A percentile compares a stretch with the other conserved stretches of the same genome.
These are phyloP conservation scores for Dactylonectria estremocensis DNA, from an alignment of 2,329 filamentous ascomycete species.

Conservation along the genomic window DNA sequence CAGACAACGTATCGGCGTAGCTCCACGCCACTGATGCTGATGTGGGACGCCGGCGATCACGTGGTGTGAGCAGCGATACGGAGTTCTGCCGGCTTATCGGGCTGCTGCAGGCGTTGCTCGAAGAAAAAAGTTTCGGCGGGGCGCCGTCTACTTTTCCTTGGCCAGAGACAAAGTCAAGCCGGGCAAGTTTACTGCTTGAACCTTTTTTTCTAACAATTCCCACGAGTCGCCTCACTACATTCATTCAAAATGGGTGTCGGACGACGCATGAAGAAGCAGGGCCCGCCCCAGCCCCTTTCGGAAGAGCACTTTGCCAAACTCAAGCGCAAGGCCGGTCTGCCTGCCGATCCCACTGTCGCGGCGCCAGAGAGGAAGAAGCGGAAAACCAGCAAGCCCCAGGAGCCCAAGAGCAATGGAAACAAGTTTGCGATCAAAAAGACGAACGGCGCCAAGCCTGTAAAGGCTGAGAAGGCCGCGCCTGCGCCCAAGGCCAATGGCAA, in stretches of 20 bases:
- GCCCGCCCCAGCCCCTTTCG: slow-evolving; percentile 85
- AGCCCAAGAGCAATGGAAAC: slow-evolving; percentile 50
- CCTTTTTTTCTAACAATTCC: slow-evolving; percentile 28
- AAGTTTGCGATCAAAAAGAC: slow-evolving; percentile 50
- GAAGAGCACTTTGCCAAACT: slow-evolving; percentile 83
- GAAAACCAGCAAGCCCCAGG: slow-evolving; percentile 53
- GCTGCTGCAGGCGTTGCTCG: slow-evolving; percentile 44
- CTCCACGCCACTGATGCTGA: slow-evolving; percentile 29
- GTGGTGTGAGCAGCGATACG: slow-evolving; percentile 48
- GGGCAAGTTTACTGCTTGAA: slow-evolving; percentile 36
- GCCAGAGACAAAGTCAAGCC: slow-evolving; percentile 39
- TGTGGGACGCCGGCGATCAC: slow-evolving; percentile 38
- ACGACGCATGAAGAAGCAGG: slow-evolving; percentile 97
- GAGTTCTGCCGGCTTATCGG: slow-evolving; percentile 54
- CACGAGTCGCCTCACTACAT: slow-evolving; percentile 32
- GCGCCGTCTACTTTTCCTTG: slow-evolving; percentile 46
- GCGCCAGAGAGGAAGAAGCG: slow-evolving; percentile 75
- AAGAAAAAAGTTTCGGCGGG: slow-evolving; percentile 59
- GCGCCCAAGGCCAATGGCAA: slow-evolving; percentile 48
- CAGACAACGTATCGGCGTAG: slow-evolving; percentile 24
- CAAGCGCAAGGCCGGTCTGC: slow-evolving; percentile 87
- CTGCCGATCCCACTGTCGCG: slow-evolving; percentile 71
- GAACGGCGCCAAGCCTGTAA: slow-evolving; percentile 55
- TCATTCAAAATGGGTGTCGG: slow-evolving; percentile 83
- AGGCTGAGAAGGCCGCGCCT: slow-evolving; percentile 49